These are phyloP conservation scores for Heliosperma pusillum DNA, from an alignment of 148 eudicot genomes.

Conservation along the genomic window DNA sequence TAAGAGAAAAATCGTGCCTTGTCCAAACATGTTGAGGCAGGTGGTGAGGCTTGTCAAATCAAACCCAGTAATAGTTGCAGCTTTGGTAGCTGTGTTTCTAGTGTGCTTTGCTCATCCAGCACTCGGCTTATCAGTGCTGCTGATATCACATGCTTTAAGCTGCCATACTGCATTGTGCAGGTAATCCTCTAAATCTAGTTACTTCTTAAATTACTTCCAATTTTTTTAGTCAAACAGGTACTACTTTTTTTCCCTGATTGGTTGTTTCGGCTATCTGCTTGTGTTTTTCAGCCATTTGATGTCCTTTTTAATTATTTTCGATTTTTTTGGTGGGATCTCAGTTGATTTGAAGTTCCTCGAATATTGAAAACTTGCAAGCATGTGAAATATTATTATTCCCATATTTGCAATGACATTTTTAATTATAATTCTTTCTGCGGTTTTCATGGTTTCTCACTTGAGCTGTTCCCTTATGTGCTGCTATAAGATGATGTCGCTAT, in stretches of 20 bases:
- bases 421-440: too few species aligned
- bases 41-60: conserved; percentile 55
- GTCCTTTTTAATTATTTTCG: not conserved
- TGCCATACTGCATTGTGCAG: conserved; percentile 85
- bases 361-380: not conserved
- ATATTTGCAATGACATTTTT: too few species aligned
- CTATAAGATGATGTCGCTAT: too few species aligned
- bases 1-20: conserved; percentile 2
- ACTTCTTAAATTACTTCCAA: too few species aligned
- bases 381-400: not conserved
- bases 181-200: conserved; percentile 34
- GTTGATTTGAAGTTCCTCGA: not conserved
- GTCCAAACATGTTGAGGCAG: conserved; percentile 39
- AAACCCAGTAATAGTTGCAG: conserved; percentile 51
- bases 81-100: conserved; percentile 52
- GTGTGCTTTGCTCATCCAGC: conserved; percentile 89
- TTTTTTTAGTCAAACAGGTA: not conserved
- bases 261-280: not conserved
- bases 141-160: conserved; percentile 60
- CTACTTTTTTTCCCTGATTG: not conserved
- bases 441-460: too few species aligned
- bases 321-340: not conserved
- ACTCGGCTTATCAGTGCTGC: conserved; percentile 66
- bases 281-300: not conserved
- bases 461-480: too few species aligned